Evolutionary conservation across 2,329 filamentous ascomycete genomes (phyloP), one percentile per base, ranked within the genome.

Genomic region (Colletotrichum spaethianum): DNA sequence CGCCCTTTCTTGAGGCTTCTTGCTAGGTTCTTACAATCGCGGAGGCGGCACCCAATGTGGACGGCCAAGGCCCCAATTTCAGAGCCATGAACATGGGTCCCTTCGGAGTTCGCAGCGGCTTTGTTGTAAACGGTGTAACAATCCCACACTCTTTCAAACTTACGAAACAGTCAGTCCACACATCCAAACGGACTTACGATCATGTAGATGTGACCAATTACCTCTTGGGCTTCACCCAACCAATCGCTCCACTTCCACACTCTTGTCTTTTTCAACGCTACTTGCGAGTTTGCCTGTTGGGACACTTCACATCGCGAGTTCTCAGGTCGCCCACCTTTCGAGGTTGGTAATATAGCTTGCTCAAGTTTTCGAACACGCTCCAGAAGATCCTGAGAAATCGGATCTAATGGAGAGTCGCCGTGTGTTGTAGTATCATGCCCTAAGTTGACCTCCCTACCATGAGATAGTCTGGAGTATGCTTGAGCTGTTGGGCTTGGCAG

Each of bases 1-100:
- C 81, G 28, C 28, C 28, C 20, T 33, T 36, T 55, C 31, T 55
- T 55, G 28, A 55, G 33, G 8, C 28, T 55, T 33, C 52, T 55
- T 20, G 52, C 52, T 8, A 55, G 52, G 14, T 36, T 26, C 33
- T 55, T 55, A 12, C 52, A 55, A 2, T 55, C 33, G 8, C 31
- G 28, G 8, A 55, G 28, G 20, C 33, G 28, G n/a, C 28, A 36
- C 9, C 52, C 52, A 8, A 33, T 33, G 4, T 33, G 4, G 31
- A 33, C 31, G 4, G 31, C 31, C 31, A 33, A 8, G 31, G 31
- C 31, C 8, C 31, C 8, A 8, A 8, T 33, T 8, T 33, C 31
- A 33, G 31, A 4, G 36, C 36, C 52, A 20, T 18, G 31, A 12
- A 55, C 20, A 36, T 16, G 28, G 20, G 28, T 12, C 16, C 33